These are phyloP conservation scores for Hypomyces rosellus DNA, from an alignment of 2,329 filamentous ascomycete species.

Conservation along the genomic window DNA sequence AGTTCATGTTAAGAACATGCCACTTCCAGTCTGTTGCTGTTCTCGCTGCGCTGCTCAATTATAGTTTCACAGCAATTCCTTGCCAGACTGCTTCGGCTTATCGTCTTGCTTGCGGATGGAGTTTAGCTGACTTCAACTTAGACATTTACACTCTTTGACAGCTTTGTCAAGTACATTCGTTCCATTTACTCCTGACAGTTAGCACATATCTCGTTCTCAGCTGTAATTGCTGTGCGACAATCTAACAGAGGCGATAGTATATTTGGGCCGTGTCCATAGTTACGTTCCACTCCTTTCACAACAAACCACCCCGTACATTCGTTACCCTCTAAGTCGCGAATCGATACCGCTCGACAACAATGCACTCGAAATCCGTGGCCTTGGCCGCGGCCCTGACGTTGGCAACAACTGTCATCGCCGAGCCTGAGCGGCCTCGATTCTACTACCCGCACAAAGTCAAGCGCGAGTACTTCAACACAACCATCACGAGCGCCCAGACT, in stretches of 20 bases:
- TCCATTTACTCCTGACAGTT: constrained; percentile 43
- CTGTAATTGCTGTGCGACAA: neutral
- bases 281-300: constrained; percentile 6
- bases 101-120: neutral
- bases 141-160: constrained; percentile 45
- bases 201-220: constrained; percentile 10
- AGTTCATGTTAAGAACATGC: too few species aligned
- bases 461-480: constrained; percentile 41
- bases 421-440: constrained; percentile 43
- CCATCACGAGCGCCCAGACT: constrained; percentile 26
- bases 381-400: constrained; percentile 45
- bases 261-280: constrained; percentile 7
- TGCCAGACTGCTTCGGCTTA: neutral
- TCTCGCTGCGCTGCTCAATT: too few species aligned
- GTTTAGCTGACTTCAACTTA: constrained; percentile 10
- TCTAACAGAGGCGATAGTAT: constrained; percentile 4
- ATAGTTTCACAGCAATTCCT: too few species aligned
- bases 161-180: constrained; percentile 55
- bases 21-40: too few species aligned
- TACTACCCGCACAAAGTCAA: constrained; percentile 54
- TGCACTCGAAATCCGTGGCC: constrained; percentile 43
- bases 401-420: constrained; percentile 40
- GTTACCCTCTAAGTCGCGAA: constrained; percentile 16
- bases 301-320: constrained; percentile 12
- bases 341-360: constrained; percentile 25